Evolutionary conservation across 371 early-diverging fungal species (phyloP), one percentile per base, ranked within the genome.

Genomic region (Blyttiomyces sp.): DNA sequence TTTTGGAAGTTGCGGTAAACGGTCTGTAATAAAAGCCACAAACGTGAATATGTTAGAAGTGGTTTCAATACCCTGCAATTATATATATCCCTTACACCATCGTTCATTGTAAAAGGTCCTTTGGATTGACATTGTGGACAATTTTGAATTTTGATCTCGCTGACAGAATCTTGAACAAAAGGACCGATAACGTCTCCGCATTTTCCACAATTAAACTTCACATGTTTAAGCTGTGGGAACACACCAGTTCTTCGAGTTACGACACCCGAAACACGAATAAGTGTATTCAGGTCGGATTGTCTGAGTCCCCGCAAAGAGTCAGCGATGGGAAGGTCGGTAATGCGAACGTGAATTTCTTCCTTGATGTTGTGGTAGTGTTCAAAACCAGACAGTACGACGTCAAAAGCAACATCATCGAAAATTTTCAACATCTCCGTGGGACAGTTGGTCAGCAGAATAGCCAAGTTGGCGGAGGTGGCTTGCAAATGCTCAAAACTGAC

Each of bases 1-100:
- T 94, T 92, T 81, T 99, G 99, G 69, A 93, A 97, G 80, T 99
- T 96, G 66, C 98, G 87, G 73, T 99, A 99, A 2, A 97, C 84
- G 0, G 99, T 98, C 82, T 94, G 49, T 9, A 26, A 43, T 27
- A 4, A 21, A n/a, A n/a, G n/a, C n/a, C n/a, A n/a, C n/a, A n/a
- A n/a, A n/a, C n/a, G n/a, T n/a, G n/a, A n/a, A n/a, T n/a, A n/a
- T n/a, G n/a, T n/a, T n/a, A n/a, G n/a, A n/a, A n/a, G n/a, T n/a
- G n/a, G n/a, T n/a, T n/a, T n/a, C n/a, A n/a, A n/a, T n/a, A n/a
- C n/a, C n/a, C n/a, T n/a, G n/a, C n/a, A n/a, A n/a, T n/a, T n/a
- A n/a, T n/a, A n/a, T n/a, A n/a, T n/a, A n/a, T n/a, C n/a, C n/a
- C n/a, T n/a, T n/a, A n/a, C n/a, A n/a, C n/a, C 91, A 43, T 89